Percentiles rank a stretch among this genome's conserved stretches.
phyloP scores from a whole-genome alignment of 1,284 basidiomycete species.

The Volvariella volvacea region DNA sequence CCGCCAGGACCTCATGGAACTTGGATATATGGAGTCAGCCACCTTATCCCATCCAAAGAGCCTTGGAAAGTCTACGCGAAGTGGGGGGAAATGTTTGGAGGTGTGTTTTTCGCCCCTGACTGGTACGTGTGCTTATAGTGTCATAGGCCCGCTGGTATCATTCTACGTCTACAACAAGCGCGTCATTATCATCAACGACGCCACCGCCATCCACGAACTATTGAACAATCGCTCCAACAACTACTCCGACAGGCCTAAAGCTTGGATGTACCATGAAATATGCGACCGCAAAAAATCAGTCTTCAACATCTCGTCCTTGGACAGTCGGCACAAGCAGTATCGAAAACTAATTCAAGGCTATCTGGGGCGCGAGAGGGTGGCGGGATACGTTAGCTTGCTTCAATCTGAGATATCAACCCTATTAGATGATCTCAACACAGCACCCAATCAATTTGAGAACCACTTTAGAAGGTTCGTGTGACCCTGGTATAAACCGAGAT shows the following conservation, averaged over 20 bases:
- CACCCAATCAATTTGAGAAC: conserved; percentile 23
- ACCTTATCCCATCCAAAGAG: conserved; percentile 21
- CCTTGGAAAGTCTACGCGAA: conserved; percentile 23
- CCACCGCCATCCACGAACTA: conserved; percentile 23
- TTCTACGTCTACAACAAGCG: conserved; percentile 28
- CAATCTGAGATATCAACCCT: conserved; percentile 25
- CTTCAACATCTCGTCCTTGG: conserved; percentile 31
- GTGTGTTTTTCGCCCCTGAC: conserved; percentile 10
- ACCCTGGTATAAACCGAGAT: neutral
- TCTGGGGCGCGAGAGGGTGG: conserved; percentile 24
- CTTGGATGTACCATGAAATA: conserved; percentile 35
- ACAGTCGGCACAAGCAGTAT: conserved; percentile 31
- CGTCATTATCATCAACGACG: conserved; percentile 30
- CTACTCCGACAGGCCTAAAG: conserved; percentile 36
- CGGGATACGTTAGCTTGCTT: conserved; percentile 23
- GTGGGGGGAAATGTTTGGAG: conserved; percentile 20
- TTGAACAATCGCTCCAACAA: conserved; percentile 30
- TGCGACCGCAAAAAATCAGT: conserved; percentile 30
- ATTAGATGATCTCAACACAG: conserved; percentile 20
- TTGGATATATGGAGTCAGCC: neutral
- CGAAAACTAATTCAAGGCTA: conserved; percentile 29
- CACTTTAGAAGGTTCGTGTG: conserved; percentile 28
- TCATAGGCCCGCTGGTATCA: conserved; percentile 24
- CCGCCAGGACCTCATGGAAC: conserved; percentile 7
- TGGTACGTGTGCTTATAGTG: neutral